Evolutionary conservation across 2,329 filamentous ascomycete genomes (phyloP).

Genomic region (Thelonectria blattea): DNA sequence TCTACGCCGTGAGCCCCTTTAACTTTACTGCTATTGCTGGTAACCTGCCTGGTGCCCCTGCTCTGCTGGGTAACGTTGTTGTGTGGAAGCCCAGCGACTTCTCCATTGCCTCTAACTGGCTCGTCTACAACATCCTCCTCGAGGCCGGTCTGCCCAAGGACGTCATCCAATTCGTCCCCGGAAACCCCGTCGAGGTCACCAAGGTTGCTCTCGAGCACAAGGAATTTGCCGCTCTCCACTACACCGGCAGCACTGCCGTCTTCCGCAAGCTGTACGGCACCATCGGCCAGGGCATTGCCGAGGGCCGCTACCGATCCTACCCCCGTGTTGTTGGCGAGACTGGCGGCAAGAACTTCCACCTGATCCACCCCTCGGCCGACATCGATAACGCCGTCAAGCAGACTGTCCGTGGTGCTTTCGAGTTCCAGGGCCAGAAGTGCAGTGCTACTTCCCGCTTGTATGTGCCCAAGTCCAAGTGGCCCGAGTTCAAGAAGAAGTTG

Average conservation of each 20-base stretch:
- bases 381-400: conserved; percentile 79
- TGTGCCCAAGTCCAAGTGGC: conserved; percentile 76
- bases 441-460: conserved; percentile 83
- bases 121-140: conserved; percentile 87
- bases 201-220: conserved; percentile 76
- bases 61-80: conserved; percentile 91
- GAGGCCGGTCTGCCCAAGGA: conserved; percentile 89
- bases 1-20: conserved; percentile 93
- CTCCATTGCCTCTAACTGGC: conserved; percentile 88
- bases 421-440: conserved; percentile 93
- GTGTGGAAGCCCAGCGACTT: conserved; percentile 96
- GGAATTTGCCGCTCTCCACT: conserved; percentile 90
- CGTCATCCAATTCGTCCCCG: conserved; percentile 93
- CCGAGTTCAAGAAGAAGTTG: conserved; percentile 71
- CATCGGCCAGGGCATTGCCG: conserved; percentile 81
- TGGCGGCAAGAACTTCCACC: conserved; percentile 92
- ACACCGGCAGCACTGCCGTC: conserved; percentile 89
- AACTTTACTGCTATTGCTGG: conserved; percentile 97
- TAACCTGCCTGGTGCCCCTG: conserved; percentile 83
- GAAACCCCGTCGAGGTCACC: conserved; percentile 84
- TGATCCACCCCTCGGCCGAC: conserved; percentile 79
- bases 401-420: conserved; percentile 85
- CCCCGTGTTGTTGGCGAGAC: conserved; percentile 90
- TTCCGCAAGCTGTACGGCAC: conserved; percentile 89
- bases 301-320: conserved; percentile 83